Evolutionary conservation across 2,329 filamentous ascomycete species (phyloP).

Genomic region (Sporothrix curviconia): DNA sequence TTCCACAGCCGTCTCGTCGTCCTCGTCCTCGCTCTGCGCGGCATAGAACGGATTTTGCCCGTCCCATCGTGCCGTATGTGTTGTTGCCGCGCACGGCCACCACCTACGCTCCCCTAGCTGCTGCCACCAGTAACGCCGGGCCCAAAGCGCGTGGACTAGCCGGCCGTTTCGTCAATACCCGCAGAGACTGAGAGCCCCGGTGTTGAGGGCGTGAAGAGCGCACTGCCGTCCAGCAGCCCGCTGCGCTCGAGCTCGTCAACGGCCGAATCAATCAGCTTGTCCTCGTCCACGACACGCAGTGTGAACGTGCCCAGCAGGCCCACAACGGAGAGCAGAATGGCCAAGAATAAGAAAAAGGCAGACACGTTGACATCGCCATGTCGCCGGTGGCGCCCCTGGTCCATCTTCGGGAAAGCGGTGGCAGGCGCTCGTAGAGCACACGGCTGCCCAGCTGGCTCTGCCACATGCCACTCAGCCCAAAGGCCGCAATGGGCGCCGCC

Average conservation of each 20-base stretch:
- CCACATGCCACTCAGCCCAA: constrained; percentile 94
- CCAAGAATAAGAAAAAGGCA: constrained; percentile 81
- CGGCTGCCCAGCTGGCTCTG: constrained; percentile 80
- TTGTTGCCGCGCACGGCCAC: background rate
- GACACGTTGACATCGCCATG: constrained; percentile 66
- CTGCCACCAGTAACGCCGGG: constrained; percentile 12
- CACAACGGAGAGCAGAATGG: constrained; percentile 59
- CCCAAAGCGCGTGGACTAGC: constrained; percentile 13
- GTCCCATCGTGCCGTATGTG: constrained; percentile 17
- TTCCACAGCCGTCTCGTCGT: constrained; percentile 7
- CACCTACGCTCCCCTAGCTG: constrained; percentile 6
- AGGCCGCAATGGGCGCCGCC: constrained; percentile 83
- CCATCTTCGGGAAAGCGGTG: constrained; percentile 53
- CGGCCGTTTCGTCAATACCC: background rate
- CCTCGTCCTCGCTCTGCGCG: constrained; percentile 13
- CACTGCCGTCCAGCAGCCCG: constrained; percentile 69
- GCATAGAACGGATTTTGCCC: constrained; percentile 12
- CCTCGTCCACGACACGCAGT: constrained; percentile 73
- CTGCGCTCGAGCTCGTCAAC: constrained; percentile 88
- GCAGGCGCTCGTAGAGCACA: constrained; percentile 62
- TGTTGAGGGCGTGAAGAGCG: constrained; percentile 57
- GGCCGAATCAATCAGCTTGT: constrained; percentile 81
- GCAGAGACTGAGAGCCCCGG: constrained; percentile 23
- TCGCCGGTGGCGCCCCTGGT: constrained; percentile 22
- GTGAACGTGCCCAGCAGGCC: constrained; percentile 69